phyloP scores from a whole-genome alignment of 2,329 filamentous ascomycete species.

The Colletotrichum siamense region DNA sequence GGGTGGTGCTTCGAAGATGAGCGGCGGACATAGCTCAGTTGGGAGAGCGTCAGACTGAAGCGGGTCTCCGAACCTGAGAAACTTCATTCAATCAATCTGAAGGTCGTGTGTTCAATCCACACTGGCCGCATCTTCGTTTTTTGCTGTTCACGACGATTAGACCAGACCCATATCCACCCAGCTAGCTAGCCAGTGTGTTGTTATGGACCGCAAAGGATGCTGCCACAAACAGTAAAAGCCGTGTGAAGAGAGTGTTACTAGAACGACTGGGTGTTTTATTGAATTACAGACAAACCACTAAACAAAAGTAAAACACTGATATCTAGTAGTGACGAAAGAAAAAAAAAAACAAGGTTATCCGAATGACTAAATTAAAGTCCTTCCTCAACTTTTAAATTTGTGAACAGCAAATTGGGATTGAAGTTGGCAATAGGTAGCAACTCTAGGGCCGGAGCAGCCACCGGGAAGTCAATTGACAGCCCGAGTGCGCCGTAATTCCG shows the following conservation, averaged over 20 bases:
- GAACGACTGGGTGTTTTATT: too few relatives aligned
- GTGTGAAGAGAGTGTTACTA: too few relatives aligned
- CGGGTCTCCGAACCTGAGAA: background rate
- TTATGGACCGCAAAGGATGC: too few relatives aligned
- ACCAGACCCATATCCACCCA: background rate
- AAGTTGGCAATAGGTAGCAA: background rate
- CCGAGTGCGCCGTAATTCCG: background rate
- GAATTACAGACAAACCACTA: too few relatives aligned
- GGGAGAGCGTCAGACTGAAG: conserved; percentile 9
- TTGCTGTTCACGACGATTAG: background rate
- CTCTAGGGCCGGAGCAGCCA: background rate
- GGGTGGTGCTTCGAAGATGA: background rate
- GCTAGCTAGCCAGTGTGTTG: background rate
- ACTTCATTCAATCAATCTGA: conserved; percentile 4
- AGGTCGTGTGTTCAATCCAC: conserved; percentile 6
- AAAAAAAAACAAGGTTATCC: too few relatives aligned
- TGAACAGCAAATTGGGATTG: background rate
- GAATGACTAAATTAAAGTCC: too few relatives aligned
- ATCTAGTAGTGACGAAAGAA: too few relatives aligned
- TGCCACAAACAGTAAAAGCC: too few relatives aligned
- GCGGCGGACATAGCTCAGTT: conserved; percentile 3
- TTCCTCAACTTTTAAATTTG: background rate
- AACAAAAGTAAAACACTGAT: too few relatives aligned
- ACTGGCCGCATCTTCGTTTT: background rate
- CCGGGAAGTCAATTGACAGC: background rate